Evolutionary conservation across 331 rosid genomes (phyloP).

Genomic region (Pyrus hybrid): DNA sequence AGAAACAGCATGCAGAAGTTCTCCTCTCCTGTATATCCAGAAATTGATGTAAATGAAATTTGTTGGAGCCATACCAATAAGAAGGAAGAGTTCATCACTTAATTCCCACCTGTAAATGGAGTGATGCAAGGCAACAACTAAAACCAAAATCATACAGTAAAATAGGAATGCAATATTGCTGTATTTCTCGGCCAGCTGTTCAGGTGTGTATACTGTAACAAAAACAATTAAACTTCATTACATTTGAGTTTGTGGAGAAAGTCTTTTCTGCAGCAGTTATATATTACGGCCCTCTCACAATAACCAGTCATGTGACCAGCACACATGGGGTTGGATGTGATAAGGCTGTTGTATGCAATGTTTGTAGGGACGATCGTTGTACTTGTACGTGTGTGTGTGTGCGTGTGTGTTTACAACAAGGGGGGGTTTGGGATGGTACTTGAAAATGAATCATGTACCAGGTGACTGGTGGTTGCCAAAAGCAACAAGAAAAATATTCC

Average conservation of each 20-base stretch:
- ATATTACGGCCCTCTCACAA: not conserved
- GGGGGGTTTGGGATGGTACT: not conserved
- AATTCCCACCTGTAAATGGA: constrained; percentile 58
- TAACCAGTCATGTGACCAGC: not conserved
- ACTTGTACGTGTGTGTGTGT: not conserved
- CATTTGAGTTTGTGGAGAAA: not conserved
- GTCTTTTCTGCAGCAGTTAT: not conserved
- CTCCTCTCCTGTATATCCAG: constrained; percentile 73
- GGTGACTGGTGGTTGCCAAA: constrained; percentile 99
- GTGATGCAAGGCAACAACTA: constrained; percentile 75
- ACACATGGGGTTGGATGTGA: not conserved
- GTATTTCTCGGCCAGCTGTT: constrained; percentile 90
- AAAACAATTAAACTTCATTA: constrained; percentile 7
- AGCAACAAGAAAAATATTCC: constrained; percentile 85
- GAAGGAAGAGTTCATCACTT: not conserved
- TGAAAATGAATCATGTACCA: constrained; percentile 37
- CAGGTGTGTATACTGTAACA: constrained; percentile 90
- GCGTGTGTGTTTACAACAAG: not conserved
- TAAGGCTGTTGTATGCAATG: not conserved
- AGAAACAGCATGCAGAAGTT: constrained; percentile 46
- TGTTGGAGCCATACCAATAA: not conserved
- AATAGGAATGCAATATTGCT: constrained; percentile 71
- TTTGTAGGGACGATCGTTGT: not conserved
- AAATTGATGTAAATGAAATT: constrained; percentile 9
- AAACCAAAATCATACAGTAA: constrained; percentile 69